Evolutionary conservation across 2,329 filamentous ascomycete species (phyloP).

Genomic region (Xylariaceae sp.): DNA sequence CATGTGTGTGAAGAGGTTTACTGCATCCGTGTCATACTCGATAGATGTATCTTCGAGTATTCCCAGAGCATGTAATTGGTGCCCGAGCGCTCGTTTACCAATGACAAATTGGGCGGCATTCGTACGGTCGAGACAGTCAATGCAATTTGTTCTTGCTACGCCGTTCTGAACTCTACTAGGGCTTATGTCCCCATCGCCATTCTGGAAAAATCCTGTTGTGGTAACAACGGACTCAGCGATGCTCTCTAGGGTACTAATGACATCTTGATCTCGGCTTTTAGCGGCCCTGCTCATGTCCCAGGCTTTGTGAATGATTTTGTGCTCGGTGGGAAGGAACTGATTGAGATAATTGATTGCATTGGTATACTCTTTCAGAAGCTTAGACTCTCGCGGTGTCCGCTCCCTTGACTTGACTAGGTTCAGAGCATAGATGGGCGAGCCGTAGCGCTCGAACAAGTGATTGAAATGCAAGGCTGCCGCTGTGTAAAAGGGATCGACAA

Average conservation of each 20-base stretch:
- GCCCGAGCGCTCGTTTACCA: slow-evolving; percentile 85
- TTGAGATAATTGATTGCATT: slow-evolving; percentile 88
- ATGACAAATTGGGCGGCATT: slow-evolving; percentile 98
- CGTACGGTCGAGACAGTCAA: slow-evolving; percentile 93
- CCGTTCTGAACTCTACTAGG: slow-evolving; percentile 78
- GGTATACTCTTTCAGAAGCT: slow-evolving; percentile 82
- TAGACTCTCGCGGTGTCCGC: slow-evolving; percentile 84
- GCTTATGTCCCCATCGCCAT: slow-evolving; percentile 68
- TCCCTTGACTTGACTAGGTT: slow-evolving; percentile 90
- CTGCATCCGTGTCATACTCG: slow-evolving; percentile 91
- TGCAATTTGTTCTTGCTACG: slow-evolving; percentile 92
- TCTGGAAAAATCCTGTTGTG: slow-evolving; percentile 91
- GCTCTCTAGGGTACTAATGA: slow-evolving; percentile 84
- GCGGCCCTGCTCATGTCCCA: slow-evolving; percentile 98
- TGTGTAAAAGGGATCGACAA: slow-evolving; percentile 94
- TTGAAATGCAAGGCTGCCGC: slow-evolving; percentile 94
- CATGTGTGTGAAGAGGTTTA: slow-evolving; percentile 97
- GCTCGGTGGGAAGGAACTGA: slow-evolving; percentile 78
- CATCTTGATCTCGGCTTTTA: slow-evolving; percentile 87
- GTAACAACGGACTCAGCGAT: slow-evolving; percentile 85
- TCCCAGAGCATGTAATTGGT: slow-evolving; percentile 88
- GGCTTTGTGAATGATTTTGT: slow-evolving; percentile 88
- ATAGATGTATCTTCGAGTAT: slow-evolving; percentile 75
- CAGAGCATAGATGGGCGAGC: slow-evolving; percentile 83
- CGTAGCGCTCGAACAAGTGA: slow-evolving; percentile 88